A percentile compares a stretch with the other conserved stretches of the same genome.
These are phyloP conservation scores for Aspergillus quadrilineatus DNA, from an alignment of 2,329 filamentous ascomycete species.

Conservation along the genomic window DNA sequence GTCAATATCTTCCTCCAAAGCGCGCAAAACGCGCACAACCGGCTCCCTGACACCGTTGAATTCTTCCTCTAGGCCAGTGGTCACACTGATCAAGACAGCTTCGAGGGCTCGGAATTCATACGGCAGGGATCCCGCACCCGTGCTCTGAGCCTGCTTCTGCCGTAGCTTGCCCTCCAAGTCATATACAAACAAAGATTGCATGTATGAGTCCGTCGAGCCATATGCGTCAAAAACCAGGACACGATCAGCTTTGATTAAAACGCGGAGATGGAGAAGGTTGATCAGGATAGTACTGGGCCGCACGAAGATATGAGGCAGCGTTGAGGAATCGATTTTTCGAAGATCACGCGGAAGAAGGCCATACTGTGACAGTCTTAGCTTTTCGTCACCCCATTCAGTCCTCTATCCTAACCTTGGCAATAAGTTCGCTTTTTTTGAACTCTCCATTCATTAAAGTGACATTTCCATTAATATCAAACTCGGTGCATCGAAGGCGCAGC, in stretches of 20 bases:
- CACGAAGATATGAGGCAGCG: slow-evolving; percentile 91
- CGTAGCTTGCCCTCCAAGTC: slow-evolving; percentile 90
- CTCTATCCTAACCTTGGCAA: slow-evolving; percentile 69
- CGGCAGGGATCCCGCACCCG: slow-evolving; percentile 63
- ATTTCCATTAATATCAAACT: slow-evolving; percentile 88
- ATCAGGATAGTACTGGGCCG: slow-evolving; percentile 90
- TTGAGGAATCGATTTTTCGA: slow-evolving; percentile 95
- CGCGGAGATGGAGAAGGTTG: slow-evolving; percentile 92
- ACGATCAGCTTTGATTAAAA: slow-evolving; percentile 90
- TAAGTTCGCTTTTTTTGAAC: slow-evolving; percentile 96
- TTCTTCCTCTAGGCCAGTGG: slow-evolving; percentile 85
- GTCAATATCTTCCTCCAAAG: slow-evolving; percentile 95
- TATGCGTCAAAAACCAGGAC: slow-evolving; percentile 96
- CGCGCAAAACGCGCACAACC: slow-evolving; percentile 81
- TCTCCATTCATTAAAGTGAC: slow-evolving; percentile 92
- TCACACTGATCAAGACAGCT: slow-evolving; percentile 91
- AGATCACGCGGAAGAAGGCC: slow-evolving; percentile 90
- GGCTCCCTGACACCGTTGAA: slow-evolving; percentile 92
- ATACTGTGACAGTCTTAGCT: slow-evolving; percentile 57
- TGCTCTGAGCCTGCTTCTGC: slow-evolving; percentile 62
- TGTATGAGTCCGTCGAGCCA: slow-evolving; percentile 89
- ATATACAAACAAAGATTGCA: slow-evolving; percentile 96
- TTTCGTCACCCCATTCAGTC: neutral
- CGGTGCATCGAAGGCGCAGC: slow-evolving; percentile 84
- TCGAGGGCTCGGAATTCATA: slow-evolving; percentile 97